These are phyloP conservation scores for Dichomitus squalens DNA, from an alignment of 1,284 basidiomycete genomes.

Conservation along the genomic window DNA sequence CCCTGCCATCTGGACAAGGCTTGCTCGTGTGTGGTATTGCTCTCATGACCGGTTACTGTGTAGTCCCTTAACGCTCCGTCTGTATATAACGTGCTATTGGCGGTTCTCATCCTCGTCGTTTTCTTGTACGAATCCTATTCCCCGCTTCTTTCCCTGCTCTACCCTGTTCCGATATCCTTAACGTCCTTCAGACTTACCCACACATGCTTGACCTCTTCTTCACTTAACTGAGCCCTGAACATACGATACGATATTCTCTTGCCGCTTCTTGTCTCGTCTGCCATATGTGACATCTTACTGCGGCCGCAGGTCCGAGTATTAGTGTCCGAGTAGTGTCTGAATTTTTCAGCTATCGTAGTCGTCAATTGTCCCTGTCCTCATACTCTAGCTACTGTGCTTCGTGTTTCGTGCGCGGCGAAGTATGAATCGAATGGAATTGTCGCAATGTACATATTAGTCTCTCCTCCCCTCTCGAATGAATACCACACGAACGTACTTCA, in stretches of 20 bases:
- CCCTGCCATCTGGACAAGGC: constrained; percentile 26
- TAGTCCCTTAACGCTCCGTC: constrained; percentile 8
- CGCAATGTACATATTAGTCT: too few relatives aligned
- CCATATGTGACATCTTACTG: constrained; percentile 1
- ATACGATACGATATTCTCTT: constrained; percentile 19
- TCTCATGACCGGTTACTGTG: constrained; percentile 4
- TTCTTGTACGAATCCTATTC: constrained; percentile 17
- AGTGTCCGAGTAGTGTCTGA: too few relatives aligned
- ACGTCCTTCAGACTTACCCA: constrained; percentile 13
- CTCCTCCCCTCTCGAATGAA: too few relatives aligned
- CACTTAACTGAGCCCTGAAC: background rate
- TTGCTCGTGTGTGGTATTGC: constrained; percentile 18
- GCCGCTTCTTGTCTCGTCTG: constrained; percentile 5
- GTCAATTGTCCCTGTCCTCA: too few relatives aligned
- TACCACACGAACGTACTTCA: too few relatives aligned
- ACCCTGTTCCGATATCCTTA: constrained; percentile 23
- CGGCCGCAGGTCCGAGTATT: background rate
- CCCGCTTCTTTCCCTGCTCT: background rate
- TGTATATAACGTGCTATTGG: constrained; percentile 10
- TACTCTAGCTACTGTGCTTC: too few relatives aligned
- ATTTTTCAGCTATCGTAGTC: too few relatives aligned
- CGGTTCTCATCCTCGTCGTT: constrained; percentile 1
- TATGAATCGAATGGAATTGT: too few relatives aligned
- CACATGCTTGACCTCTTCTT: constrained; percentile 5
- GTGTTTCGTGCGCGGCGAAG: too few relatives aligned